phyloP scores from a whole-genome alignment of 2,329 filamentous ascomycete species.

The Fusarium goolgardi region DNA sequence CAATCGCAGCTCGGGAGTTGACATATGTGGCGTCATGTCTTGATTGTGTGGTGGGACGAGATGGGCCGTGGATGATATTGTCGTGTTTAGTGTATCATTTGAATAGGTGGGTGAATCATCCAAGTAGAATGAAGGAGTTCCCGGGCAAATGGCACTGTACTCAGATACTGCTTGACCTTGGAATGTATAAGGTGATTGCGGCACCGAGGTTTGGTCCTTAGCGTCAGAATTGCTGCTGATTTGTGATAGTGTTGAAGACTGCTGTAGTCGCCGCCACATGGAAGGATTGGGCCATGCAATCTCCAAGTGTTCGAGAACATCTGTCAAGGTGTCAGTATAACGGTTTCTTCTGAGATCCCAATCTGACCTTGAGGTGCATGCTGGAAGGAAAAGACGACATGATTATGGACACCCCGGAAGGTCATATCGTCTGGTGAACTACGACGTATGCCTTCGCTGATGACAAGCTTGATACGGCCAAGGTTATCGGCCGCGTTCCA shows the following conservation, averaged over 20 bases:
- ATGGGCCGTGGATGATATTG: constrained; percentile 3
- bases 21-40: constrained; percentile 48
- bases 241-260: neutral
- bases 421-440: constrained; percentile 60
- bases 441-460: constrained; percentile 77
- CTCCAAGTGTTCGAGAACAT: constrained; percentile 75
- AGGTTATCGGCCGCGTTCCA: constrained; percentile 79
- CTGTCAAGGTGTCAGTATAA: constrained; percentile 49
- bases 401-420: constrained; percentile 76
- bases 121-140: neutral
- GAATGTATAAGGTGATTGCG: neutral
- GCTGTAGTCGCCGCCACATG: constrained; percentile 68
- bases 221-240: constrained; percentile 54
- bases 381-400: constrained; percentile 85
- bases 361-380: constrained; percentile 79
- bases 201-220: constrained; percentile 46
- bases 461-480: constrained; percentile 79
- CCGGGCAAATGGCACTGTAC: too few species aligned
- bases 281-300: constrained; percentile 83
- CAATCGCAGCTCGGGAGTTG: constrained; percentile 56
- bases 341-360: fast-evolving
- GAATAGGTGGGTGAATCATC: neutral
- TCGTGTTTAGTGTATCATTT: neutral
- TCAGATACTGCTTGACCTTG: neutral
- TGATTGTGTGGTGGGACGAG: neutral